A percentile compares a stretch with the other conserved stretches of the same genome.
These are phyloP conservation scores for Stylosanthes scabra DNA, from an alignment of 331 rosid species.

Conservation along the genomic window DNA sequence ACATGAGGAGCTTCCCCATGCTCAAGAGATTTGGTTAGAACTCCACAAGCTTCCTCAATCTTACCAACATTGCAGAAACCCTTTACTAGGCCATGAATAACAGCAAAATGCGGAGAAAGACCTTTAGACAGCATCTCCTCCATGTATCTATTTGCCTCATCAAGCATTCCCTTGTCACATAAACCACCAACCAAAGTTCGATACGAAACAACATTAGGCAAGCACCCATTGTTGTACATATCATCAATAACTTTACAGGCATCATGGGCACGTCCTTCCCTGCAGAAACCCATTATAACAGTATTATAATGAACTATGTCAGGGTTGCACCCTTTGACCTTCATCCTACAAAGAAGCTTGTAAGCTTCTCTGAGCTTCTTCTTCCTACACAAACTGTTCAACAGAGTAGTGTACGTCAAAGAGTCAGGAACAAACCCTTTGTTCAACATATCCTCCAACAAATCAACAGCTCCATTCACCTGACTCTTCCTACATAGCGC, in stretches of 20 bases:
- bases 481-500: slow-evolving; percentile 84
- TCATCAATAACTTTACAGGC: slow-evolving; percentile 84
- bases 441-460: slow-evolving; percentile 90
- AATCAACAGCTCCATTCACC: slow-evolving; percentile 71
- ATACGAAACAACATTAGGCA: slow-evolving; percentile 80
- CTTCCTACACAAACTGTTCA: slow-evolving; percentile 95
- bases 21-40: slow-evolving; percentile 52
- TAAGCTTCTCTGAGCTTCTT: slow-evolving; percentile 86
- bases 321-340: slow-evolving; percentile 93
- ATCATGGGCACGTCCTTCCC: slow-evolving; percentile 75
- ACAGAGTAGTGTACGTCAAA: slow-evolving; percentile 75
- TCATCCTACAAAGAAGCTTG: slow-evolving; percentile 96
- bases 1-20: slow-evolving; percentile 75
- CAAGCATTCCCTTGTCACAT: slow-evolving; percentile 72
- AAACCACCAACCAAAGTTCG: slow-evolving; percentile 71
- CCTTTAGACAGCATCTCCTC: slow-evolving; percentile 72
- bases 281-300: slow-evolving; percentile 75
- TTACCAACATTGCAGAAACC: slow-evolving; percentile 79
- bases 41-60: slow-evolving; percentile 72
- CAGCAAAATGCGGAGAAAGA: slow-evolving; percentile 73
- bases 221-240: slow-evolving; percentile 73
- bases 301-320: slow-evolving; percentile 87
- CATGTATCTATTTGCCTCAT: slow-evolving; percentile 61
- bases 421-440: slow-evolving; percentile 87
- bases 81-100: slow-evolving; percentile 62